Evolutionary conservation across 129 eudicot species (phyloP).

Genomic region (Chrysanthemum seticuspe): DNA sequence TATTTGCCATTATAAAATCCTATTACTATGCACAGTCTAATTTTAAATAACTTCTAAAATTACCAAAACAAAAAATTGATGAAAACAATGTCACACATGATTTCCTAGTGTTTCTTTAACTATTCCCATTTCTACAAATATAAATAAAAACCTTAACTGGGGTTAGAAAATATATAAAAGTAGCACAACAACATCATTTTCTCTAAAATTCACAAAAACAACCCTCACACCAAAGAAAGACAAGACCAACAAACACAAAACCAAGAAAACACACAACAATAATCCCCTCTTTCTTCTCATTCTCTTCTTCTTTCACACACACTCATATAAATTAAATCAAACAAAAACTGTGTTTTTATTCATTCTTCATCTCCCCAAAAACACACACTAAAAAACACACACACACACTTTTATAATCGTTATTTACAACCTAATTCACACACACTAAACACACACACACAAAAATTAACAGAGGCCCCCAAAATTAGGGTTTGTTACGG

Average conservation of each 20-base stretch:
- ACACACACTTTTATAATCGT: background rate
- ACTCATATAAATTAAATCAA: background rate
- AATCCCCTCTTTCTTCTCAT: background rate
- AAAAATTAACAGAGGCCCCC: constrained; percentile 1
- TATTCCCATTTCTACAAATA: too few relatives aligned
- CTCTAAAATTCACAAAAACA: constrained; percentile 4
- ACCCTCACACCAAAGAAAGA: constrained; percentile 2
- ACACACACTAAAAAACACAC: background rate
- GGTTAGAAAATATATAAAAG: background rate
- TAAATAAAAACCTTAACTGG: too few relatives aligned
- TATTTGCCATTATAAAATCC: too few relatives aligned
- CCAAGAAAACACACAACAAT: background rate
- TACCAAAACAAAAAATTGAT: too few relatives aligned
- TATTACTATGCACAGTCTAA: too few relatives aligned
- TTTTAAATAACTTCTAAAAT: too few relatives aligned
- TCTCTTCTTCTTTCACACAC: constrained; percentile 4
- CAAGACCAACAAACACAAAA: constrained; percentile 8
- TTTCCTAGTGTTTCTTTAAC: too few relatives aligned
- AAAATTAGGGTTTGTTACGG: constrained; percentile 32
- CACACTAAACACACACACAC: constrained; percentile 3
- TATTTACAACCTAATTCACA: constrained; percentile 14
- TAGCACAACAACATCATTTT: background rate
- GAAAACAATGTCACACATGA: too few relatives aligned
- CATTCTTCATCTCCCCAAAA: background rate
- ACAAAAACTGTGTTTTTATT: background rate